These are phyloP conservation scores for Teratosphaeria nubilosa DNA, from an alignment of 2,329 filamentous ascomycete genomes.

Conservation along the genomic window DNA sequence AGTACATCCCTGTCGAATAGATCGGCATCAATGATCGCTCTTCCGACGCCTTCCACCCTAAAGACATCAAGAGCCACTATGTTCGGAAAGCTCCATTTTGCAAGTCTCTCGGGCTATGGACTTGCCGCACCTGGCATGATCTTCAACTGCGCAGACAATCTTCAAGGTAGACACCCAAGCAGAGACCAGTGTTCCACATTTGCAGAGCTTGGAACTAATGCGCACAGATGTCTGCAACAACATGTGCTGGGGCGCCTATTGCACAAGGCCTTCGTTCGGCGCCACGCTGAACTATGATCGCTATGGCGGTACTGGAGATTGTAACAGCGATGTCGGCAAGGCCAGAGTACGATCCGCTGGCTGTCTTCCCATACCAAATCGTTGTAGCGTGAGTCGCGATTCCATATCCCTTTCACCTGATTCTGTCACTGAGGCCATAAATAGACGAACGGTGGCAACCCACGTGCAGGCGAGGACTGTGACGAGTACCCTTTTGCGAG, in stretches of 20 bases:
- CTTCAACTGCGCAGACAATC: conserved; percentile 1
- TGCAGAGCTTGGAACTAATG: neutral
- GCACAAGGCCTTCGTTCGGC: neutral
- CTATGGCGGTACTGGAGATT: neutral
- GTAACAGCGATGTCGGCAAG: neutral
- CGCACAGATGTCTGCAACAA: neutral
- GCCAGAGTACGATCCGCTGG: neutral
- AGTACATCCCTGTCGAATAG: neutral
- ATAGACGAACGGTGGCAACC: neutral
- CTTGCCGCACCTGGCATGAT: neutral
- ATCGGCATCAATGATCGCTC: neutral
- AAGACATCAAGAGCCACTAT: neutral
- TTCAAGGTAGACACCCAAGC: neutral
- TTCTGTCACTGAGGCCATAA: neutral
- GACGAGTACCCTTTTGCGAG: conserved; percentile 1
- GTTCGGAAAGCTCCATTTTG: neutral
- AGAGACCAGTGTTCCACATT: neutral
- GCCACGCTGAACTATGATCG: conserved; percentile 1
- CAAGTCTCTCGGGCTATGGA: neutral
- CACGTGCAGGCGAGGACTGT: neutral
- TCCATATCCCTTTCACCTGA: neutral
- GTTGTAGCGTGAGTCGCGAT: neutral
- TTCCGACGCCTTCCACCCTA: neutral
- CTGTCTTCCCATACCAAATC: neutral
- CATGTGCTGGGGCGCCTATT: conserved; percentile 2